phyloP scores from a whole-genome alignment of 441 rosid species.

The Syzygium malaccense region DNA sequence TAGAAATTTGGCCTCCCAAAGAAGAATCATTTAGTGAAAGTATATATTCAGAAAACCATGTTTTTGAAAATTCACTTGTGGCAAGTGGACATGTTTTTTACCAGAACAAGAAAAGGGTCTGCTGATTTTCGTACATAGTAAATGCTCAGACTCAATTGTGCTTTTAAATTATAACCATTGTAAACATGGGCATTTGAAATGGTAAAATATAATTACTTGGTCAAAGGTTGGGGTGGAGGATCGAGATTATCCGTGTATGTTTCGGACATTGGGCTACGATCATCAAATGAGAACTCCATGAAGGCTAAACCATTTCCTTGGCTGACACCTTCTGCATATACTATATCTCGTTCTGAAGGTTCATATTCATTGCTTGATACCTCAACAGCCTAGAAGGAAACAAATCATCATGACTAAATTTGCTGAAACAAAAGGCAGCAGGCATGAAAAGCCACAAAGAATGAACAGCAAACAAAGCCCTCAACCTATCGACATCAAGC shows the following conservation, averaged over 20 bases:
- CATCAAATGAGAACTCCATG: constrained; percentile 86
- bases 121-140: neutral
- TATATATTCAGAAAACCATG: neutral
- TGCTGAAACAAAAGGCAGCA: neutral
- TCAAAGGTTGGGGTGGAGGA: constrained; percentile 47
- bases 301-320: constrained; percentile 97
- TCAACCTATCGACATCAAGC: neutral
- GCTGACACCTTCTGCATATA: constrained; percentile 98
- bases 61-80: neutral
- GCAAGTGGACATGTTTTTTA: neutral
- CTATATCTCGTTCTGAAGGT: constrained; percentile 89
- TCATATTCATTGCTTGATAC: constrained; percentile 96
- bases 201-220: constrained; percentile 35
- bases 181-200: neutral
- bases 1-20: neutral
- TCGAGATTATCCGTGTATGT: constrained; percentile 69
- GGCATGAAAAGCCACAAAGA: neutral
- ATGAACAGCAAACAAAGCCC: neutral
- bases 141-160: neutral
- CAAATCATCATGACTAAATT: neutral
- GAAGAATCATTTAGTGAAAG: neutral
- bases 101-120: neutral
- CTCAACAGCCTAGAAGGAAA: constrained; percentile 80
- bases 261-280: constrained; percentile 92
- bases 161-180: neutral